Base-by-base conservation (phyloP, 176 grass and related monocot genomes). In the Oryza meridionalis region DNA sequence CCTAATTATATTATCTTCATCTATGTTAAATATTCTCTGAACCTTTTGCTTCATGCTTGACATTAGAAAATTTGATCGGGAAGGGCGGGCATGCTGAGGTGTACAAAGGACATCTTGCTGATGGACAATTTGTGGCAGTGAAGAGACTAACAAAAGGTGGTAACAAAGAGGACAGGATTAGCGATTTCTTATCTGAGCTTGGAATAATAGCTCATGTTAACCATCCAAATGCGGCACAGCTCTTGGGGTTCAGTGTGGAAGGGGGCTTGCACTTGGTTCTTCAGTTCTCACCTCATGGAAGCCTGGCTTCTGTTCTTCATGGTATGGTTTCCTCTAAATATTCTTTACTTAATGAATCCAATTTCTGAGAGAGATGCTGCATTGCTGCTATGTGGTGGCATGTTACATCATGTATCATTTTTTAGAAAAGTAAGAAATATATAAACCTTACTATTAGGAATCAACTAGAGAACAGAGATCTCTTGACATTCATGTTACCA, bases 121-220 rank as follows among this genome's bases (percentile, higher is more conserved):
- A 97, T 26, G 95, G 92, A 27, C 92, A 93, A 44, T 78, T 93
- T 76, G 92, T 97, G 12, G 95, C 95, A 27, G 95, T 97, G 80
- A 97, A 97, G 88, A 91, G 90, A 44, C 73, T 99, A 81, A 99
- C 90, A 43, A 99, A 99, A 84, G 88, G 87, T 15, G 83, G 94
- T 37, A 89, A 86, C 64, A 94, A 96, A 77, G 97, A 99, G 82
- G 87, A 93, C 67, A 88, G 97, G 69, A 75, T 96, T 61, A 92
- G 84, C 17, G 90, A 96, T 84, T 99, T 99, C 84, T 73, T 99
- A 47, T 94, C 97, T 11, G 97, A 99, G 84, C 91, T 99, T 70
- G 97, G 97, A 92, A 99, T 99, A 37, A 99, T 99, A 80, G 93
- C 97, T n/a, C 97, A 99, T 84, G 97, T 99, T 11, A 96, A 96